Base-by-base conservation (phyloP, 2,329 filamentous ascomycete genomes). In the Alternaria solani region DNA sequence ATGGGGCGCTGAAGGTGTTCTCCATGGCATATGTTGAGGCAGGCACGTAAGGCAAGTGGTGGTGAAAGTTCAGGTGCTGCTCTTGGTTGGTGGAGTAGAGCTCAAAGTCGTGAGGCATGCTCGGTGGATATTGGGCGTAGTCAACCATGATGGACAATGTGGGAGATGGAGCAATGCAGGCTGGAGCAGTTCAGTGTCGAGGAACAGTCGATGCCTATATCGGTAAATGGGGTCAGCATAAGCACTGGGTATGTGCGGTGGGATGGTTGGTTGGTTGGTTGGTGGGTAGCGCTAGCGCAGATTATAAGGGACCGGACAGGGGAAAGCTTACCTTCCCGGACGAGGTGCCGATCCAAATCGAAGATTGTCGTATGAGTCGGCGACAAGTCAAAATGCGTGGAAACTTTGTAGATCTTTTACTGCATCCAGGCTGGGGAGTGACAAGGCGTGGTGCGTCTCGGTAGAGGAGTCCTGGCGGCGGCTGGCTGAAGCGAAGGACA, bases 61-160 rank as follows among this genome's bases (percentile, higher is more conserved):
- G 69, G 23, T 73, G 64, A 57, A 70, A 75, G 18, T 78, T 72
- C 25, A 76, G 56, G 18, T 76, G 75, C 53, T 73, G 68, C 39
- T 77, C 70, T 28, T 76, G 70, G 30, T 69, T 66, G 55, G 67
- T 70, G 46, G 77, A 65, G 66, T 79, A 79, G 49, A 79, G 73
- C 62, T 78, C 72, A 43, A 79, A 78, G 68, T 79, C 77, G 59
- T 74, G 69, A 53, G 73, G 66, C 75, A 79, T 78, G 57, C 62
- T 51, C 7, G 64, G 54, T 28, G 72, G 66, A 61, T 75, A 76
- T 38, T 70, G 67, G 26, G 67, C 57, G 67, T 74, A 79, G 49
- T 78, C 74, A 57, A 77, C 72, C 77, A 79, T 79, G 62, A 41
- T 76, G 69, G 56, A 18, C 25, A 59, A 62, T 51, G 59, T 55